A percentile compares a stretch with the other conserved stretches of the same genome.
Conservation (phyloP, 768 basidiomycete species). For the Antrodiella citrinella region DNA sequence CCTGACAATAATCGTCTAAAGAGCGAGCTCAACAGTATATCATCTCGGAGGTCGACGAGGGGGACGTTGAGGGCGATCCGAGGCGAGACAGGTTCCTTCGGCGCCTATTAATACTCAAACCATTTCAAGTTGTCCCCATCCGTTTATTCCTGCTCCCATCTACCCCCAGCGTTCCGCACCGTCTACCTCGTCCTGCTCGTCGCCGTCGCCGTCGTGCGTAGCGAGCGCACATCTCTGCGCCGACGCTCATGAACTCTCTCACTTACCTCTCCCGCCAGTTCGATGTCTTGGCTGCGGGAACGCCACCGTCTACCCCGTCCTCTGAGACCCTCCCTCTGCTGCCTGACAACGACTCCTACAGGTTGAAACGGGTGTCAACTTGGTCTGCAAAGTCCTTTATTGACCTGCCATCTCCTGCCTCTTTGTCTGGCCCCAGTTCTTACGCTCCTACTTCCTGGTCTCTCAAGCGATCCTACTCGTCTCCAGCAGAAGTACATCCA, state of each 20-base stretch:
- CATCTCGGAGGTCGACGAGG: background rate
- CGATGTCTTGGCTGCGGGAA: conserved; percentile 60
- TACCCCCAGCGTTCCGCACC: conserved; percentile 2
- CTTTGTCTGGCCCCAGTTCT: conserved; percentile 14
- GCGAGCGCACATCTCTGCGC: conserved; percentile 6
- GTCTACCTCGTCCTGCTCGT: background rate
- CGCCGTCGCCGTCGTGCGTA: conserved; percentile 1
- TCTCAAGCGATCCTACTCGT: conserved; percentile 56
- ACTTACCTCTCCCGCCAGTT: conserved; percentile 75
- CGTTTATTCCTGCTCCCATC: background rate
- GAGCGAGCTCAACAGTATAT: no score
- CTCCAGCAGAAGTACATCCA: conserved; percentile 42
- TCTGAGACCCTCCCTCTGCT: conserved; percentile 27
- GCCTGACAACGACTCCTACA: conserved; percentile 12
- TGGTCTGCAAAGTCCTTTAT: conserved; percentile 52
- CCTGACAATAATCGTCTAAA: no score
- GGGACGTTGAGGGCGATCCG: background rate
- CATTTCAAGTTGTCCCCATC: background rate
- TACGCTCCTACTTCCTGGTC: conserved; percentile 13
- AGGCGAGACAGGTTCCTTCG: background rate
- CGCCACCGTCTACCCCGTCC: conserved; percentile 51
- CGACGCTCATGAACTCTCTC: conserved; percentile 65
- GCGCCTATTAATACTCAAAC: background rate
- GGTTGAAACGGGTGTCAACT: conserved; percentile 38
- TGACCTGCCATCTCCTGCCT: conserved; percentile 26